These are phyloP conservation scores for Talaromyces sp. DNA, from an alignment of 2,329 filamentous ascomycete species.

Conservation along the genomic window DNA sequence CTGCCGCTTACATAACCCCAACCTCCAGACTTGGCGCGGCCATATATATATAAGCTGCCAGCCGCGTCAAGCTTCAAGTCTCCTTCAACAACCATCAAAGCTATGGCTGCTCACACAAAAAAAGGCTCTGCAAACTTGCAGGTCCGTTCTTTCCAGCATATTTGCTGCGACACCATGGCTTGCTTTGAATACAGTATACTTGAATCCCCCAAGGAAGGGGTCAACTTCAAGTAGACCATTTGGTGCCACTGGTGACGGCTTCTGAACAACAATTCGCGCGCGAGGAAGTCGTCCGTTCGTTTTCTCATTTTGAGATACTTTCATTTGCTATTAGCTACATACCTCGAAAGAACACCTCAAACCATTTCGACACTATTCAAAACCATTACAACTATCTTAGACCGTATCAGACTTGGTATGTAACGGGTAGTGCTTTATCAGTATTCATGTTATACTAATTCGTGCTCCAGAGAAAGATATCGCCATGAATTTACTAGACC, in stretches of 20 bases:
- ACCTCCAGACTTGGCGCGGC: neutral
- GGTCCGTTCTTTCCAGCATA: neutral
- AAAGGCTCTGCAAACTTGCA: constrained; percentile 23
- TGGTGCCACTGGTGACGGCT: constrained; percentile 20
- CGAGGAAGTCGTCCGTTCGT: constrained; percentile 16
- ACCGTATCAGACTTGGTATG: neutral
- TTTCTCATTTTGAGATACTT: neutral
- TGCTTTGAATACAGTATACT: constrained; percentile 12
- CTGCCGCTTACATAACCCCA: constrained; percentile 13
- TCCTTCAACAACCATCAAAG: constrained; percentile 2
- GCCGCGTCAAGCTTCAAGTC: neutral
- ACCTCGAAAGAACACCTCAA: neutral
- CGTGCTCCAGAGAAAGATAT: neutral
- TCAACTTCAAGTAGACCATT: constrained; percentile 25
- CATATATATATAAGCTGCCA: neutral
- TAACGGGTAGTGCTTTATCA: neutral
- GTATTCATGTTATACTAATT: neutral
- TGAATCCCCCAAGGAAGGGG: constrained; percentile 34
- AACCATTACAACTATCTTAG: neutral
- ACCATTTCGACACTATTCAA: neutral
- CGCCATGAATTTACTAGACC: constrained; percentile 52
- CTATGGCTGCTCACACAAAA: constrained; percentile 14
- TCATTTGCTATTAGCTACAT: neutral
- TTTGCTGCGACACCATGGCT: constrained; percentile 3
- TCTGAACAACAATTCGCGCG: constrained; percentile 22